A percentile compares a stretch with the other conserved stretches of the same genome.
phyloP scores from a whole-genome alignment of 129 eudicot species.

The Pulicaria dysenterica region DNA sequence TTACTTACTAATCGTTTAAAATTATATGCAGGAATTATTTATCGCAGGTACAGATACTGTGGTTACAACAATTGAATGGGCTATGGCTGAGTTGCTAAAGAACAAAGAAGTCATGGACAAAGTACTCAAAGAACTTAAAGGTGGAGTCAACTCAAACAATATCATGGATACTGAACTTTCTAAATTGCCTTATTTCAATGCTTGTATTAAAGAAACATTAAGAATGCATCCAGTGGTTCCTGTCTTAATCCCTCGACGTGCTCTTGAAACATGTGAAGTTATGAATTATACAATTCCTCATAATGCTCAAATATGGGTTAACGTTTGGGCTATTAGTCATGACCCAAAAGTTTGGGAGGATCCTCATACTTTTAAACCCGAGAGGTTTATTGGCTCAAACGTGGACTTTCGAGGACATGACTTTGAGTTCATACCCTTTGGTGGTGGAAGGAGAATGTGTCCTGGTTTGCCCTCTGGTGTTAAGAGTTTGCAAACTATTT shows the following conservation, averaged over 20 bases:
- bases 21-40: constrained; percentile 36
- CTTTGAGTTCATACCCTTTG: constrained; percentile 46
- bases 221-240: constrained; percentile 51
- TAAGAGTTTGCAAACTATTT: constrained; percentile 27
- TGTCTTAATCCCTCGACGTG: constrained; percentile 41
- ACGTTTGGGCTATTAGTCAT: constrained; percentile 48
- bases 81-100: constrained; percentile 48
- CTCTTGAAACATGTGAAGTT: constrained; percentile 32
- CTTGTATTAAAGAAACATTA: constrained; percentile 45
- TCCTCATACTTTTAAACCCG: constrained; percentile 35
- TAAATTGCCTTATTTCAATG: constrained; percentile 36
- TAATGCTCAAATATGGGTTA: constrained; percentile 36
- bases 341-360: constrained; percentile 46
- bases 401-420: constrained; percentile 30
- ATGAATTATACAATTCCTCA: constrained; percentile 42
- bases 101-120: constrained; percentile 30
- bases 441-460: constrained; percentile 52
- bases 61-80: constrained; percentile 41
- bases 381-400: constrained; percentile 35
- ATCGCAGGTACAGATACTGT: constrained; percentile 37
- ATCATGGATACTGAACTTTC: constrained; percentile 25
- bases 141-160: not conserved
- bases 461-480: constrained; percentile 36
- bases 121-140: constrained; percentile 28
- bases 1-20: not conserved